A percentile compares a stretch with the other conserved stretches of the same genome.
These are phyloP conservation scores for Psilocybe cyanescens DNA, from an alignment of 768 basidiomycete species.

Conservation along the genomic window DNA sequence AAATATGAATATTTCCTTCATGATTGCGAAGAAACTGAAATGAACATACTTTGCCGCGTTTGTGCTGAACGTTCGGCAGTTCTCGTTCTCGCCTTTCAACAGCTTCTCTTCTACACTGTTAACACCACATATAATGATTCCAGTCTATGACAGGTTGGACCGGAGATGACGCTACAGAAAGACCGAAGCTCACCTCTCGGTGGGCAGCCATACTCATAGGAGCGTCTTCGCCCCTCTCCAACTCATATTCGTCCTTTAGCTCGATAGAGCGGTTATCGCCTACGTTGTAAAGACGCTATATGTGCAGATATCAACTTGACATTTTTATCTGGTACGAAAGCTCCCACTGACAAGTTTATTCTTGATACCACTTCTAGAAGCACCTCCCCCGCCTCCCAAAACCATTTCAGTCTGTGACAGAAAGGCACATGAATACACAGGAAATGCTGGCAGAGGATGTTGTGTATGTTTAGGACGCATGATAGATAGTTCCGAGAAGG, in stretches of 20 bases:
- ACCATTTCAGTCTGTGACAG: conserved; percentile 71
- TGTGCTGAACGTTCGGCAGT: conserved; percentile 76
- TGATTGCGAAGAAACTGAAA: not conserved
- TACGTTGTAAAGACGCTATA: conserved; percentile 72
- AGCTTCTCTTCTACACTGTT: conserved; percentile 75
- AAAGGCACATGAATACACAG: conserved; percentile 88
- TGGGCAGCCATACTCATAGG: conserved; percentile 94
- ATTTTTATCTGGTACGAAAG: not conserved
- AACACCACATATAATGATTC: conserved; percentile 80
- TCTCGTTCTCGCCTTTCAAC: conserved; percentile 73
- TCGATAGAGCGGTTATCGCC: conserved; percentile 54
- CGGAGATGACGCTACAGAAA: conserved; percentile 2
- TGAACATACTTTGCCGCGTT: conserved; percentile 59
- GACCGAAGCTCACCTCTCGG: conserved; percentile 47
- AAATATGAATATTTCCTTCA: conserved; percentile 4
- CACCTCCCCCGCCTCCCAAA: conserved; percentile 90
- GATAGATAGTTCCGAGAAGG: conserved; percentile 7
- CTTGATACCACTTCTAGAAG: conserved; percentile 86
- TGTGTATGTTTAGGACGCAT: conserved; percentile 85
- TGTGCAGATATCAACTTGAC: not conserved
- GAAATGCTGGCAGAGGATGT: conserved; percentile 82
- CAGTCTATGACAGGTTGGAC: conserved; percentile 33
- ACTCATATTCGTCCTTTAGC: conserved; percentile 68
- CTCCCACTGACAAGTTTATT: conserved; percentile 80
- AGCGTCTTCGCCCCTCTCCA: conserved; percentile 85